Evolutionary conservation across 768 basidiomycete genomes (phyloP), one percentile per base, ranked within the genome.

Genomic region (Boletus sp.): DNA sequence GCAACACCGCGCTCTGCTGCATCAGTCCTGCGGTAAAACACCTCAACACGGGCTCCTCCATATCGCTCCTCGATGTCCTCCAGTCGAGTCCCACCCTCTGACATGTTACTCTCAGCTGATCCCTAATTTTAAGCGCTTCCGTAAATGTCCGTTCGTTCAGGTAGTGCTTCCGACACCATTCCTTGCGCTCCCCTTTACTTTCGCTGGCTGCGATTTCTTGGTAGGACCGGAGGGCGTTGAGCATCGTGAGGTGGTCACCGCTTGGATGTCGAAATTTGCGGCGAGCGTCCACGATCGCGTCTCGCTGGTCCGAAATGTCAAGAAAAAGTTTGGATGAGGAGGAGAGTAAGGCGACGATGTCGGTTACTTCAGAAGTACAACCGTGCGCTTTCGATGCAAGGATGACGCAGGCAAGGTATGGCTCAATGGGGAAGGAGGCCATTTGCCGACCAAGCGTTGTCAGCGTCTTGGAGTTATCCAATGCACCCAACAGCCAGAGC

Each of bases 341-440:
- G 11, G 91, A 90, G 37, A 95, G 77, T 27, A 98, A 70, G 10
- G 94, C 87, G 57, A 98, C 76, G 61, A 98, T 88, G 62, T 89
- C 84, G 60, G 98, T 75, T 37, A 96, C 78, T 70, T 96, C 93
- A 17, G 75, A 65, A 0, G 88, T 83, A 73, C 93, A 98, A 2
- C 79, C 80, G 50, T 85, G 74, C 19, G 81, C 78, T 64, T 82
- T 80, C 1, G 96, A 90, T 14, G 89, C 88, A 50, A 98, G 74
- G 32, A 98, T 72, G 39, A 88, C 81, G 30, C 92, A 84, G 0
- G 94, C 83, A 51, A 85, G 81, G 32, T 83, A 74, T 1, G 96
- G 93, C 60, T 98, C 93, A n/a, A 97, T 81, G 3, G 97, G 97
- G 65, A 95, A 92, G n/a, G 75, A 65, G 4, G 93, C 87, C 90